Base-by-base conservation (phyloP, 345 rosid species). In the Salix dunnii region DNA sequence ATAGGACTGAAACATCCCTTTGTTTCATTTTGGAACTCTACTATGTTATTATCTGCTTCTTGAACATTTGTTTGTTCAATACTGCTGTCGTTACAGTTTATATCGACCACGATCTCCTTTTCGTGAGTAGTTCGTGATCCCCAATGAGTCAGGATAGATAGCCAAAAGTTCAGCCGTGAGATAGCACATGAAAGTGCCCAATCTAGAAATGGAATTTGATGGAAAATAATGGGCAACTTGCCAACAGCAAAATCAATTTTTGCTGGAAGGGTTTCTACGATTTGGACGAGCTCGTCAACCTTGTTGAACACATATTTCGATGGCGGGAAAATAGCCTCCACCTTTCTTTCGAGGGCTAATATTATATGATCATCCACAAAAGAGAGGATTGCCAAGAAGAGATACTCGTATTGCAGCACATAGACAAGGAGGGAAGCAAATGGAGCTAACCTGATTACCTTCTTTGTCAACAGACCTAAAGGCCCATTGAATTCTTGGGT, bases 271-370 rank as follows among this genome's bases (percentile, higher is more conserved):
- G 79, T 68, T 81, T 95, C 96, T 9, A 71, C 27, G 20, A 78
- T 35, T 53, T 21, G 36, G 7, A 89, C 72, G 5, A 89, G 42
- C 53, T 78, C 77, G 12, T 82, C 93, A 53, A 87, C 69, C 76
- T 75, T 86, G 73, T 87, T 74, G 75, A 91, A 91, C 27, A 80
- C 75, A 6, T 70, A 68, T 11, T 30, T 82, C 7, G 87, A 88
- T 5, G 86, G 80, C 4, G 99, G 97, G 72, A 89, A 89, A 58
- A 83, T 28, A 2, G 77, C 78, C 74, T 88, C 97, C 6, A 79
- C 40, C 0, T 23, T 17, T n/a, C 62, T 77, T 84, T 87, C 90
- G 0, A 85, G 30, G 33, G 87, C 81, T 16, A 91, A 82, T 23
- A 91, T 82, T 60, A 92, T 81, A 70, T 75, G 74, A 46, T 84